Percentiles rank a stretch among this genome's conserved stretches.
phyloP scores from a whole-genome alignment of 2,329 filamentous ascomycete species.

The Xylariaceae sp. region DNA sequence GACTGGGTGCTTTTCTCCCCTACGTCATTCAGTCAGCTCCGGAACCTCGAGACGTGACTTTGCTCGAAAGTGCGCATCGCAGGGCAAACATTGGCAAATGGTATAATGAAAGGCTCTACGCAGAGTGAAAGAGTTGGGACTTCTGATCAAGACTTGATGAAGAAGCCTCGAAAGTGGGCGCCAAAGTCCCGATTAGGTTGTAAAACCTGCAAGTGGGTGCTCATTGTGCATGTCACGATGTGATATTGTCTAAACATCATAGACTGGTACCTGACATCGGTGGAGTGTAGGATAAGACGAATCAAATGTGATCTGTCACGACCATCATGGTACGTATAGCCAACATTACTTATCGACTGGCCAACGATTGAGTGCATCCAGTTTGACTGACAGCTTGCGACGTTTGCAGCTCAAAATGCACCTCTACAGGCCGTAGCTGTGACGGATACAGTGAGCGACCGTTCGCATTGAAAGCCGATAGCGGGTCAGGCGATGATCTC shows the following conservation, averaged over 20 bases:
- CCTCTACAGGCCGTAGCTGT: conserved; percentile 35
- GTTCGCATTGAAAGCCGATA: not conserved
- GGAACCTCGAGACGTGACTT: not conserved
- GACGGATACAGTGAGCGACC: conserved; percentile 27
- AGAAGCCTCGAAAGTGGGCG: conserved; percentile 34
- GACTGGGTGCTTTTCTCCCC: too few relatives aligned
- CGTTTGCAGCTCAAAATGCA: conserved; percentile 32
- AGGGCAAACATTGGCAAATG: not conserved
- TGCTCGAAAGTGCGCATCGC: not conserved
- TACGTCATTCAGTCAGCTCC: too few relatives aligned
- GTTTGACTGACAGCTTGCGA: too few relatives aligned
- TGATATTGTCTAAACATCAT: not conserved
- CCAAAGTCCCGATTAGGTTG: conserved; percentile 38
- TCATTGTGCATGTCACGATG: not conserved
- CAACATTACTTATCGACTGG: too few relatives aligned
- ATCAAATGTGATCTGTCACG: conserved; percentile 35
- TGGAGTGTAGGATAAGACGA: conserved; percentile 30
- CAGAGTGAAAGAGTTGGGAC: conserved; percentile 1
- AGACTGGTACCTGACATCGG: conserved; percentile 12
- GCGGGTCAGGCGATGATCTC: conserved; percentile 2
- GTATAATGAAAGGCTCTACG: conserved; percentile 5
- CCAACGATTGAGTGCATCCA: too few relatives aligned
- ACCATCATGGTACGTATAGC: conserved; percentile 14
- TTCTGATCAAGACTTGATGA: conserved; percentile 33
- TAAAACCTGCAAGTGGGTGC: conserved; percentile 39